Percentiles rank a stretch among this genome's conserved stretches.
phyloP scores from a whole-genome alignment of 345 rosid genomes.

The Geranium brycei region DNA sequence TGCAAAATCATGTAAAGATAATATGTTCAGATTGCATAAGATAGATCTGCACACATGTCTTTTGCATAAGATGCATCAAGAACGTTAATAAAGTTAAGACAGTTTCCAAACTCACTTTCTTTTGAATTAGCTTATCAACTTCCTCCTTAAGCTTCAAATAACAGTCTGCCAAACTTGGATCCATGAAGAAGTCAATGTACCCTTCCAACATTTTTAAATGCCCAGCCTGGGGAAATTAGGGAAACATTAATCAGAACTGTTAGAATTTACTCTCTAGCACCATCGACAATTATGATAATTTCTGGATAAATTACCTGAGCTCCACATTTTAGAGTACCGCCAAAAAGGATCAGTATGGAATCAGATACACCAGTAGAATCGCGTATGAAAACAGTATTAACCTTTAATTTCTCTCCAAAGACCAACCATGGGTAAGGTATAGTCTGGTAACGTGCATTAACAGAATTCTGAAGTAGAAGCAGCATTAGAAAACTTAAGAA shows the following conservation, averaged over 20 bases:
- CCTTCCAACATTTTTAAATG: conserved; percentile 94
- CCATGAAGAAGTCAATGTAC: conserved; percentile 86
- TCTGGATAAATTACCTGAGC: conserved; percentile 39
- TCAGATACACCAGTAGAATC: conserved; percentile 98
- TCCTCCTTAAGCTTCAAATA: conserved; percentile 73
- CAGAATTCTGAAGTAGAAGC: conserved; percentile 69
- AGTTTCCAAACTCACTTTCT: conserved; percentile 35
- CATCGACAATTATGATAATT: neutral
- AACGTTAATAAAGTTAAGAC: neutral
- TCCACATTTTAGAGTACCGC: conserved; percentile 62
- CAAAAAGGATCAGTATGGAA: conserved; percentile 77
- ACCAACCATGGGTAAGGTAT: conserved; percentile 96
- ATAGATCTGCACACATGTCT: neutral
- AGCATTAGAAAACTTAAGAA: neutral
- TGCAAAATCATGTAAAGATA: too few species aligned
- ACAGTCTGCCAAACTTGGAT: conserved; percentile 79
- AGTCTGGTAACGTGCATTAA: conserved; percentile 70
- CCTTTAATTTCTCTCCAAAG: conserved; percentile 92
- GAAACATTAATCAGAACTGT: neutral
- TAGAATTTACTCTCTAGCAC: neutral
- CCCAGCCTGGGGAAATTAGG: conserved; percentile 44
- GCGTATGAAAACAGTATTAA: conserved; percentile 77
- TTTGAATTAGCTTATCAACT: conserved; percentile 56
- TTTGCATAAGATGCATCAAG: too few species aligned
- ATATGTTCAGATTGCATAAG: neutral